phyloP scores from a whole-genome alignment of 352 stramenopile species.

The Saprolegnia diclina region DNA sequence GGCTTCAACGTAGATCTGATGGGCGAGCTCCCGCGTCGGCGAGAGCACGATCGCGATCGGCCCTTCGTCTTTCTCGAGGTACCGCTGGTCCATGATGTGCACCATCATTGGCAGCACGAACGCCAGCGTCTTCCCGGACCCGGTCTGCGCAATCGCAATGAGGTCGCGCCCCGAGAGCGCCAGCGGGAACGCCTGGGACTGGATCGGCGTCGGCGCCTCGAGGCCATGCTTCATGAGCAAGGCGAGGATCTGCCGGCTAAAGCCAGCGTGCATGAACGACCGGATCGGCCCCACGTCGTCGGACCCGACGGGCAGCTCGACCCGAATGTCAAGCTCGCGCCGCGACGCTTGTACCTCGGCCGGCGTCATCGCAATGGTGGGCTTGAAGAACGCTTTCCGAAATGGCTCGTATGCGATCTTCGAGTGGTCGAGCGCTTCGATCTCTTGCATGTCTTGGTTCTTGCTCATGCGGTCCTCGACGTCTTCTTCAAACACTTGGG shows the following conservation, averaged over 20 bases:
- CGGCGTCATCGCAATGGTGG: slow-evolving; percentile 33
- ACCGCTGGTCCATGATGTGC: slow-evolving; percentile 83
- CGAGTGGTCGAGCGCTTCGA: slow-evolving; percentile 63
- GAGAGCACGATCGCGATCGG: slow-evolving; percentile 75
- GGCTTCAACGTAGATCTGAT: slow-evolving; percentile 77
- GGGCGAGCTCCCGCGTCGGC: slow-evolving; percentile 73
- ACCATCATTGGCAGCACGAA: slow-evolving; percentile 95
- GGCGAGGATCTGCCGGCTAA: slow-evolving; percentile 61
- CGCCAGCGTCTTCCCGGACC: slow-evolving; percentile 96
- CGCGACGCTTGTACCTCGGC: slow-evolving; percentile 40
- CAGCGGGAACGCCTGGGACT: slow-evolving; percentile 75
- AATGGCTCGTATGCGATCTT: slow-evolving; percentile 76
- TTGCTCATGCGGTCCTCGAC: slow-evolving; percentile 31
- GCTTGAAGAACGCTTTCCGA: slow-evolving; percentile 68
- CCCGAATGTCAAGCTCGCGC: slow-evolving; percentile 43
- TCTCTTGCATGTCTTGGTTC: slow-evolving; percentile 68
- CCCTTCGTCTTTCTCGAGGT: slow-evolving; percentile 63
- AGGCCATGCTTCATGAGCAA: slow-evolving; percentile 64
- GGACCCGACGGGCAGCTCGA: slow-evolving; percentile 33
- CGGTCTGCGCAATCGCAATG: slow-evolving; percentile 92
- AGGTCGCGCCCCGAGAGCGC: slow-evolving; percentile 70
- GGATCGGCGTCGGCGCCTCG: slow-evolving; percentile 74
- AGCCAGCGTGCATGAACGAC: slow-evolving; percentile 68
- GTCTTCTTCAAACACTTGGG: slow-evolving; percentile 29
- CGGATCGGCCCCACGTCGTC: slow-evolving; percentile 47